Base-by-base conservation (phyloP, 2,329 filamentous ascomycete species). In the Aspergillus pseudoterreus region DNA sequence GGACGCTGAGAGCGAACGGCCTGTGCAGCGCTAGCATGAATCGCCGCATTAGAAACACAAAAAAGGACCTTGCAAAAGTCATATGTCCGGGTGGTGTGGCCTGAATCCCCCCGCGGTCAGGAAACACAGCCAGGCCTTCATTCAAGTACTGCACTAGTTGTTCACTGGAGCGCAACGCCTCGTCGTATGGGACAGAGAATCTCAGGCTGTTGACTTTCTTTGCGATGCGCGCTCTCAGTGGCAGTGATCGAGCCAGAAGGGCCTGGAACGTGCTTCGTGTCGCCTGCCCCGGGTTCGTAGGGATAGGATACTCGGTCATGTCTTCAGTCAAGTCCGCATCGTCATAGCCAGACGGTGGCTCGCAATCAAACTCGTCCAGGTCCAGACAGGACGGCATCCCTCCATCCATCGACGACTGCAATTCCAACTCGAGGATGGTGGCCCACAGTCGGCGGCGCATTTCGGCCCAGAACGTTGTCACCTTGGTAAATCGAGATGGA, bases 11-110 rank as follows among this genome's bases (percentile, higher is more conserved):
- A 1, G 66, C 67, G 46, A 68, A 71, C 1, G 69, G 70, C 6
- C 73, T 75, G 55, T 85, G 82, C 0, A 85, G 67, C 1, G 75
- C 72, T 12, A 84, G 73, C 2, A 83, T 58, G 58, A 82, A 83
- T 12, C 82, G 78, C 4, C 78, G 77, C 4, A 80, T 69, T 0
- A 80, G 67, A 38, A 78, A 76, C 45, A 82, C 75, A 22, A 81
- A 64, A 4, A 83, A 60, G 2, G 65, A 68, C 38, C 61, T 60
- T 4, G 65, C 60, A 19, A 70, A 70, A 15, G 59, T 56, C 39
- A 61, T 51, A 14, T 53, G 57, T n/a, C 52, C 55, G 14, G 41
- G 33, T 1, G 53, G 36, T 3, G 51, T 46, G 1, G 49, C 51
- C 1, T 21, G 17, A 11, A 44, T 50, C 4, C 49, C 43, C 30